Percentiles rank a stretch among this genome's conserved stretches.
Conservation (phyloP, 305 asterid genomes). For the Striga hermonthica region DNA sequence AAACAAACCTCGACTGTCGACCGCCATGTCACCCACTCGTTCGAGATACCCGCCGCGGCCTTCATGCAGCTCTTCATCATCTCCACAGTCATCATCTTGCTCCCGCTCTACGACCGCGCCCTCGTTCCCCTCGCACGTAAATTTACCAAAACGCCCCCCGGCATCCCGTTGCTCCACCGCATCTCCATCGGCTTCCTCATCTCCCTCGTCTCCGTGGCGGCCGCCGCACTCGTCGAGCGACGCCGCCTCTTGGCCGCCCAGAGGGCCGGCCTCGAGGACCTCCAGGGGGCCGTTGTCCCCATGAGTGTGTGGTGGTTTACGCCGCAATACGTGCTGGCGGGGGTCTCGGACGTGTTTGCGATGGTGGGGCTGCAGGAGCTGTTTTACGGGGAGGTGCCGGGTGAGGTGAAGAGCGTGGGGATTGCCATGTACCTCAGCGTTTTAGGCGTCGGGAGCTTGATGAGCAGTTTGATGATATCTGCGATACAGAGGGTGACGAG, state of each 20-base stretch:
- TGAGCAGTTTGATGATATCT: constrained; percentile 43
- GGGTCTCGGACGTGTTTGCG: constrained; percentile 38
- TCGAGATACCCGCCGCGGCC: constrained; percentile 50
- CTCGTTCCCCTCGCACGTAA: constrained; percentile 41
- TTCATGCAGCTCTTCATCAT: constrained; percentile 28
- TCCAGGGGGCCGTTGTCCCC: constrained; percentile 33
- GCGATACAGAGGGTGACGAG: constrained; percentile 33
- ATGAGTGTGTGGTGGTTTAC: constrained; percentile 47
- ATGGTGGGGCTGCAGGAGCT: constrained; percentile 53
- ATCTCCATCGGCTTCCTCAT: constrained; percentile 39
- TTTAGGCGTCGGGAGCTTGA: constrained; percentile 43
- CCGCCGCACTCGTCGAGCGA: constrained; percentile 42
- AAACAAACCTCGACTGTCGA: constrained; percentile 54
- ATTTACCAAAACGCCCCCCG: constrained; percentile 40
- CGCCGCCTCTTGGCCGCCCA: constrained; percentile 37
- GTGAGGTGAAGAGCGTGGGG: constrained; percentile 47
- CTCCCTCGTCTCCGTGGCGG: constrained; percentile 30
- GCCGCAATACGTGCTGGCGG: constrained; percentile 45
- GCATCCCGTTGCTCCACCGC: constrained; percentile 47
- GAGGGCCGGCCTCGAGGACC: constrained; percentile 34
- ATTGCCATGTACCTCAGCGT: constrained; percentile 42
- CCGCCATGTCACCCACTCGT: constrained; percentile 32
- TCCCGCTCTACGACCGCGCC: constrained; percentile 43
- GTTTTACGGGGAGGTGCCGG: constrained; percentile 49
- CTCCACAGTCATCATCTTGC: constrained; percentile 23